Conservation (phyloP, 2,329 filamentous ascomycete species). For the Aspergillus sp. region DNA sequence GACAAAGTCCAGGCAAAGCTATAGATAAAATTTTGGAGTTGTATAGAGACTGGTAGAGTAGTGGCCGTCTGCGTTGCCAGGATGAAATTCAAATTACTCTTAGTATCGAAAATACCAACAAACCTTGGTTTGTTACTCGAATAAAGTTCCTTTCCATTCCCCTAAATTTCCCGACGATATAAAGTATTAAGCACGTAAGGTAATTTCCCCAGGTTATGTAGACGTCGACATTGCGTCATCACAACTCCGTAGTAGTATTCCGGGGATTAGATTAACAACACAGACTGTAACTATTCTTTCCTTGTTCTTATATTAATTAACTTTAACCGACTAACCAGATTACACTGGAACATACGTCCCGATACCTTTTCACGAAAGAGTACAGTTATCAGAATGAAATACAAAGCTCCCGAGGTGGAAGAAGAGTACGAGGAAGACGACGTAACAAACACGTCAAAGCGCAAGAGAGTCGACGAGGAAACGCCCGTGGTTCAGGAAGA, state of each 20-base stretch:
- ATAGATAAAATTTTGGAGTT: conserved; percentile 11
- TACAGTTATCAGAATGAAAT: conserved; percentile 16
- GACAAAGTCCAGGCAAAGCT: conserved; percentile 34
- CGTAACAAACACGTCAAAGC: conserved; percentile 14
- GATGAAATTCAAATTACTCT: neutral
- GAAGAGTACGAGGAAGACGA: conserved; percentile 19
- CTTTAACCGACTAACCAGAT: neutral
- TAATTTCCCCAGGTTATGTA: neutral
- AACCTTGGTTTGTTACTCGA: neutral
- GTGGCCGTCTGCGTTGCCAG: no score
- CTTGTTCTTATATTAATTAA: neutral
- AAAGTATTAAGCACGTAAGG: no score
- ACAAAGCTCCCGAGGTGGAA: conserved; percentile 22
- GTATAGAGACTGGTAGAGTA: neutral
- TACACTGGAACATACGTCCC: neutral
- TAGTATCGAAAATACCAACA: no score
- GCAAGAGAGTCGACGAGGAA: conserved; percentile 15
- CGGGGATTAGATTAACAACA: no score
- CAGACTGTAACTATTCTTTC: neutral
- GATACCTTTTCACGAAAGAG: neutral
- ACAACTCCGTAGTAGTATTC: neutral
- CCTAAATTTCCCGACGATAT: no score
- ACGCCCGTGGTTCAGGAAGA: neutral
- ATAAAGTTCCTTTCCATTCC: no score
- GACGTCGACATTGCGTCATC: conserved; percentile 10